Percentiles rank a stretch among this genome's conserved stretches.
phyloP scores from a whole-genome alignment of 2,329 filamentous ascomycete genomes.

The Fusarium luffae region DNA sequence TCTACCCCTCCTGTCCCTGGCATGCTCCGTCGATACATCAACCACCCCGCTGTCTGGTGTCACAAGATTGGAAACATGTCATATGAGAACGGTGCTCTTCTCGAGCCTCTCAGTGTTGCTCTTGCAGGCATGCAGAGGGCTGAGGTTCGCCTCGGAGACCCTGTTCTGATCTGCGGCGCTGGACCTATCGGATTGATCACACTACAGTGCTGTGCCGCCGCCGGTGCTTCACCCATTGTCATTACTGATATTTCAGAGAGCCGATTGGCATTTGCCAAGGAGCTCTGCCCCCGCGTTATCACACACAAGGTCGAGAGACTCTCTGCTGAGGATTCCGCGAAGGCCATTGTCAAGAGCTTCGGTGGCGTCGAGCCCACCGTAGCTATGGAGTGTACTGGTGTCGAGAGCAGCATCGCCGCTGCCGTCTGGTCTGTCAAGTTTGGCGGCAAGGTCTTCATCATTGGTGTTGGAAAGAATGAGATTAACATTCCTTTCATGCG shows the following conservation, averaged over 20 bases:
- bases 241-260: slow-evolving; percentile 95
- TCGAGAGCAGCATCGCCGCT: slow-evolving; percentile 86
- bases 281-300: slow-evolving; percentile 80
- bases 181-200: slow-evolving; percentile 94
- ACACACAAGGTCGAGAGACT: slow-evolving; percentile 81
- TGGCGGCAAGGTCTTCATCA: slow-evolving; percentile 96
- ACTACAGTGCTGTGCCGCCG: slow-evolving; percentile 83
- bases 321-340: slow-evolving; percentile 76
- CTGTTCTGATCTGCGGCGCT: slow-evolving; percentile 89
- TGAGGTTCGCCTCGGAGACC: slow-evolving; percentile 83
- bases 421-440: slow-evolving; percentile 94
- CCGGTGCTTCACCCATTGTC: slow-evolving; percentile 89
- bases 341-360: slow-evolving; percentile 73
- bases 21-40: slow-evolving; percentile 90
- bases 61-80: slow-evolving; percentile 95
- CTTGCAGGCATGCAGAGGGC: slow-evolving; percentile 89
- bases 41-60: slow-evolving; percentile 94
- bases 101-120: slow-evolving; percentile 91
- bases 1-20: slow-evolving; percentile 92
- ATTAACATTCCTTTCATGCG: slow-evolving; percentile 97
- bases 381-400: slow-evolving; percentile 92
- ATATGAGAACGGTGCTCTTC: slow-evolving; percentile 88
- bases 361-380: slow-evolving; percentile 84
- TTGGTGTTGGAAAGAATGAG: slow-evolving; percentile 94
- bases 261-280: slow-evolving; percentile 84